Percentiles rank a stretch among this genome's conserved stretches.
Evolutionary conservation across 83 land plant species (phyloP).

Genomic region (Thuja plicata): DNA sequence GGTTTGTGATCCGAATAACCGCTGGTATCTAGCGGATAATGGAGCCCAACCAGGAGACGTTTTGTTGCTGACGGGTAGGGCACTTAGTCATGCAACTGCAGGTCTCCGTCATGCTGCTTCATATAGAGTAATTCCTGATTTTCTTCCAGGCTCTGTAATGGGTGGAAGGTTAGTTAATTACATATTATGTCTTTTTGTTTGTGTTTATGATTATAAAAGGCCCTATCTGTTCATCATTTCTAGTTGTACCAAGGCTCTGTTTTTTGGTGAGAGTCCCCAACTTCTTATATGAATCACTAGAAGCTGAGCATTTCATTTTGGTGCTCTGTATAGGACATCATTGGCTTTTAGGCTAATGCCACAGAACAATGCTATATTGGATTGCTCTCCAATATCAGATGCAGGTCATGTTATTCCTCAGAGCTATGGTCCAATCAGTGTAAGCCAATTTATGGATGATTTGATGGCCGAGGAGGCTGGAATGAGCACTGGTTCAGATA

Average conservation of each 20-base stretch:
- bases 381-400: conserved; percentile 71
- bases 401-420: conserved; percentile 73
- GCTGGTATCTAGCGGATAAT: conserved; percentile 89
- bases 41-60: conserved; percentile 71
- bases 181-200: background rate
- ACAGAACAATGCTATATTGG: conserved; percentile 62
- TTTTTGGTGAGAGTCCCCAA: background rate
- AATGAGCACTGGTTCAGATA: conserved; percentile 29
- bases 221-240: background rate
- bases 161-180: conserved; percentile 50
- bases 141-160: conserved; percentile 24
- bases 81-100: conserved; percentile 88
- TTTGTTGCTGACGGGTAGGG: conserved; percentile 79
- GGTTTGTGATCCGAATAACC: conserved; percentile 89
- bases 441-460: conserved; percentile 77
- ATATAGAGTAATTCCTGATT: conserved; percentile 48
- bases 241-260: background rate
- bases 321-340: conserved; percentile 42
- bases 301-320: background rate
- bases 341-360: conserved; percentile 71
- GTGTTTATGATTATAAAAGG: background rate
- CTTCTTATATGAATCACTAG: background rate
- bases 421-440: conserved; percentile 55
- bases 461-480: conserved; percentile 57
- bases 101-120: conserved; percentile 84